Evolutionary conservation across 768 basidiomycete genomes (phyloP), one percentile per base, ranked within the genome.

Genomic region (Saitozyma sp.): DNA sequence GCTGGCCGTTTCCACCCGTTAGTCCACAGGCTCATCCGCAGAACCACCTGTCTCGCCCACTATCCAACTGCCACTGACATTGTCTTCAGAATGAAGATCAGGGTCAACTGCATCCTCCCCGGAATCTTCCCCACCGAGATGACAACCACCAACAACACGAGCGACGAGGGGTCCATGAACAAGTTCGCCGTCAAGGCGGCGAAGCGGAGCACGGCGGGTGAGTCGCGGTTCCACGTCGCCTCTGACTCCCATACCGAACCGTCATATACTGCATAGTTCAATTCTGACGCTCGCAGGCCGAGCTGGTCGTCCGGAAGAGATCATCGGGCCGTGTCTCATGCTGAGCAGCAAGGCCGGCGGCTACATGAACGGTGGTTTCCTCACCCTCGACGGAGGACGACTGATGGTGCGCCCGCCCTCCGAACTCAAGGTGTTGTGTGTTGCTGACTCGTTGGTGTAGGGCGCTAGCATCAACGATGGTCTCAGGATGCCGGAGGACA

Each of bases 51-150:
- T n/a, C n/a, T n/a, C n/a, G n/a, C n/a, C n/a, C n/a, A n/a, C n/a
- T n/a, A n/a, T n/a, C n/a, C n/a, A n/a, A n/a, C n/a, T n/a, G n/a
- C n/a, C n/a, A n/a, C n/a, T n/a, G 54, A 19, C 56, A 5, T 29
- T 19, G 8, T 29, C 7, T 10, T n/a, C 48, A 78, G 77, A 3
- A 62, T 76, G 55, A 75, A 75, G 56, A 78, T 78, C 59, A 69
- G 77, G 16, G 77, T 78, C 55, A 78, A 78, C 62, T 71, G 69
- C 39, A 73, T 78, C 61, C 68, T 66, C 49, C 77, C 77, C 1
- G 77, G 77, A 17, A 70, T 76, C 64, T 78, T 76, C 70, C 75
- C 75, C 0, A 69, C 73, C 8, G 75, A 76, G 46, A 78, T 78
- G 75, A 78, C 77, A 29, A 29, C 29, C 29, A 29, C 29, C 29